Conservation (phyloP, 306 rosid species). For the Rosa lucieae region DNA sequence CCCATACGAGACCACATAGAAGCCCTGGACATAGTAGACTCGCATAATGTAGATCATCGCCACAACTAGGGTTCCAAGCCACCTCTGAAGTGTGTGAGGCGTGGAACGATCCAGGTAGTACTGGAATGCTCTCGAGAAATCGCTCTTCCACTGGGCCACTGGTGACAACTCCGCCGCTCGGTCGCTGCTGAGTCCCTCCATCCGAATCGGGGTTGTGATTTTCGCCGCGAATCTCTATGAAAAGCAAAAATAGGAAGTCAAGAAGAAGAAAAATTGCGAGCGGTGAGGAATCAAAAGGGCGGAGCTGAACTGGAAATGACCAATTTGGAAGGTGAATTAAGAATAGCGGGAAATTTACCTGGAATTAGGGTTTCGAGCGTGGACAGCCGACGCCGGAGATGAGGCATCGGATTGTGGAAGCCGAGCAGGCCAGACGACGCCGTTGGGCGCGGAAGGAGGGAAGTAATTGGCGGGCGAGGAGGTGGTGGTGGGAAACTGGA, state of each 20-base stretch:
- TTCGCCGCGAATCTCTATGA: not conserved
- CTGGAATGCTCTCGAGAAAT: conserved; percentile 48
- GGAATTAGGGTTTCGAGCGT: conserved; percentile 8
- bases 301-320: not conserved
- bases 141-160: conserved; percentile 11
- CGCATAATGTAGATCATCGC: conserved; percentile 49
- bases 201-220: not conserved
- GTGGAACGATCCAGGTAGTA: conserved; percentile 58
- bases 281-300: not conserved
- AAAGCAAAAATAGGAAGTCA: not conserved
- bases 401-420: too few relatives aligned
- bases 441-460: too few relatives aligned
- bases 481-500: too few relatives aligned
- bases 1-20: conserved; percentile 63
- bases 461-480: too few relatives aligned
- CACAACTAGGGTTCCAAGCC: conserved; percentile 33
- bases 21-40: conserved; percentile 59
- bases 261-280: not conserved
- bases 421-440: too few relatives aligned
- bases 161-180: conserved; percentile 6
- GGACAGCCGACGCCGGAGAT: too few relatives aligned
- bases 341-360: not conserved
- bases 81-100: conserved; percentile 33
- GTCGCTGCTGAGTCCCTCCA: conserved; percentile 18
- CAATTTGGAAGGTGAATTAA: not conserved